Conservation (phyloP, 2,329 filamentous ascomycete species). For the Coleophoma cylindrospora region DNA sequence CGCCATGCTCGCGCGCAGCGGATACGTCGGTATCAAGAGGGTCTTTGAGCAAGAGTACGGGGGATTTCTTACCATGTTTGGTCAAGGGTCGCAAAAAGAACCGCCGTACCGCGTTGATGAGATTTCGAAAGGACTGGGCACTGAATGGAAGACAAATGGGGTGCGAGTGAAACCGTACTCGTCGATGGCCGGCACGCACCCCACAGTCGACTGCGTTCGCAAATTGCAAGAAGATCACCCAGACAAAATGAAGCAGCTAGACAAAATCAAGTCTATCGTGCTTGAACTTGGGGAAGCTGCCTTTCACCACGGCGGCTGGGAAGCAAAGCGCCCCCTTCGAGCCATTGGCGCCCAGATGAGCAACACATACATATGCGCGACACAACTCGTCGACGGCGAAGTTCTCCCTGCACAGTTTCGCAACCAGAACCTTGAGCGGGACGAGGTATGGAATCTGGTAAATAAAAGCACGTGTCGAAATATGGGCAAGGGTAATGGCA, state of each 20-base stretch:
- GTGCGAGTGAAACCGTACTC: slow-evolving; percentile 34
- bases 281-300: slow-evolving; percentile 25
- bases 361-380: slow-evolving; percentile 28
- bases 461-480: slow-evolving; percentile 22
- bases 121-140: slow-evolving; percentile 27
- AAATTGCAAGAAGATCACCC: slow-evolving; percentile 26
- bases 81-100: slow-evolving; percentile 21
- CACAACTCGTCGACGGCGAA: slow-evolving; percentile 30
- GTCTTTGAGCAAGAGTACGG: slow-evolving; percentile 36
- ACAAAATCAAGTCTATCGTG: slow-evolving; percentile 22
- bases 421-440: slow-evolving; percentile 26
- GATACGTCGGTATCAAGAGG: slow-evolving; percentile 36
- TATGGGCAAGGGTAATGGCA: slow-evolving; percentile 2
- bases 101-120: slow-evolving; percentile 23
- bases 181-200: slow-evolving; percentile 30
- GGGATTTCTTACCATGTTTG: slow-evolving; percentile 35
- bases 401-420: slow-evolving; percentile 30
- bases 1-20: slow-evolving; percentile 30
- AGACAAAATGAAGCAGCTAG: slow-evolving; percentile 20
- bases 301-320: slow-evolving; percentile 32
- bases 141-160: slow-evolving; percentile 28
- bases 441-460: slow-evolving; percentile 30
- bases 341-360: slow-evolving; percentile 35
- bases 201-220: slow-evolving; percentile 28
- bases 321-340: slow-evolving; percentile 26